Conservation (phyloP, 106 monocot species). For the Dendrobium catenatum region DNA sequence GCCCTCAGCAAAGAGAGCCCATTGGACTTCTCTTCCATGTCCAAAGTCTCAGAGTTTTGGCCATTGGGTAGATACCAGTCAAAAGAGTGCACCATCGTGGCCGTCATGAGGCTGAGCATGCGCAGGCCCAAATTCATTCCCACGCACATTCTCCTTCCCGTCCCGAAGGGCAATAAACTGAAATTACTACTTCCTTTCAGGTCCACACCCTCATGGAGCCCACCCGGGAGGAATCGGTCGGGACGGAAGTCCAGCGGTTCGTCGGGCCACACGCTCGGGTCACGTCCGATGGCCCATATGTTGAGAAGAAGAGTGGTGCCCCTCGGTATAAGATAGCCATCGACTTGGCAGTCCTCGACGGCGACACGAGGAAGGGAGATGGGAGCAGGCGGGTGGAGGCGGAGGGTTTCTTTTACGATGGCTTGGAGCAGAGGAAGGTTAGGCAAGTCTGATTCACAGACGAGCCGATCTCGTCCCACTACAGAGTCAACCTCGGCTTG, state of each 20-base stretch:
- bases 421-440: slow-evolving; percentile 27
- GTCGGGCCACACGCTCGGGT: slow-evolving; percentile 29
- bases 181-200: slow-evolving; percentile 28
- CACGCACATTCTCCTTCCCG: slow-evolving; percentile 41
- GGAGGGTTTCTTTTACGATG: slow-evolving; percentile 39
- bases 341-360: slow-evolving; percentile 24
- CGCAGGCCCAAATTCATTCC: slow-evolving; percentile 39
- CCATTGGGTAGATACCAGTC: slow-evolving; percentile 34
- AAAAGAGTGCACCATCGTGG: slow-evolving; percentile 31
- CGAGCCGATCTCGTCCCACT: slow-evolving; percentile 31
- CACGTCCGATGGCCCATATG: slow-evolving; percentile 41
- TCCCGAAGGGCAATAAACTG: slow-evolving; percentile 37
- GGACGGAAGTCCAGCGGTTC: slow-evolving; percentile 30
- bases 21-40: slow-evolving; percentile 30
- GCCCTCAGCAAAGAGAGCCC: slow-evolving; percentile 27
- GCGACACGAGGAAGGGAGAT: slow-evolving; percentile 36
- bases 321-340: slow-evolving; percentile 31
- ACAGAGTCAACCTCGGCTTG: slow-evolving; percentile 37
- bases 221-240: slow-evolving; percentile 30
- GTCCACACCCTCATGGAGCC: slow-evolving; percentile 15
- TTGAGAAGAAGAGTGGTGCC: slow-evolving; percentile 32
- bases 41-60: slow-evolving; percentile 13
- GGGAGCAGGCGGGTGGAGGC: slow-evolving; percentile 44
- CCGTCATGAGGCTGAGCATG: slow-evolving; percentile 36
- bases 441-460: slow-evolving; percentile 31